Evolutionary conservation across 805 yeast genomes (phyloP).

Genomic region (Teunomyces barrocoloradensis): DNA sequence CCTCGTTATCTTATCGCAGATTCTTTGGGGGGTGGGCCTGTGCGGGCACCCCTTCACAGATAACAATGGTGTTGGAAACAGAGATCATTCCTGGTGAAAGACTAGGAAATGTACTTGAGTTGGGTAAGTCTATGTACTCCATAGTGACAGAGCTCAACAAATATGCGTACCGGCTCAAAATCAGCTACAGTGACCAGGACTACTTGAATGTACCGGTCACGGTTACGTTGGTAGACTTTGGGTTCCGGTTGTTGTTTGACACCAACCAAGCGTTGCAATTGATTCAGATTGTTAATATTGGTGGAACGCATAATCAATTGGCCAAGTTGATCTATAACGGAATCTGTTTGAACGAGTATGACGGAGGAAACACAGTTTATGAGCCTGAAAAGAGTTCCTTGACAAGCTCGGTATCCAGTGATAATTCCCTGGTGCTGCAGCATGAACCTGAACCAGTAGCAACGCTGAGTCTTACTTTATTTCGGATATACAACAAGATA

Average conservation of each 20-base stretch:
- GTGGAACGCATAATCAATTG: not conserved
- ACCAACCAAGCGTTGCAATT: conserved; percentile 10
- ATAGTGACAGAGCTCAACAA: conserved; percentile 23
- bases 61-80: conserved; percentile 10
- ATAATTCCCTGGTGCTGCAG: conserved; percentile 1
- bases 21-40: too few relatives aligned
- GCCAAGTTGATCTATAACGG: conserved; percentile 31
- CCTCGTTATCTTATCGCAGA: not conserved
- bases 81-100: conserved; percentile 34
- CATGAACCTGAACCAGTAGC: not conserved
- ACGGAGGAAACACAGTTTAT: conserved; percentile 5
- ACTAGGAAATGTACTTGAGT: conserved; percentile 24
- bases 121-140: conserved; percentile 30
- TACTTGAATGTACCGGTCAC: conserved; percentile 33
- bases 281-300: conserved; percentile 10
- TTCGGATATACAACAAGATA: conserved; percentile 49
- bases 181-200: conserved; percentile 28
- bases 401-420: conserved; percentile 3
- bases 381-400: conserved; percentile 1
- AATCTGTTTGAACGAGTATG: conserved; percentile 27
- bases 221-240: conserved; percentile 23
- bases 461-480: conserved; percentile 23
- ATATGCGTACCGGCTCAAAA: conserved; percentile 25
- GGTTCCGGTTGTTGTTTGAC: conserved; percentile 12
- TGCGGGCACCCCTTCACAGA: not conserved